Evolutionary conservation across 2,329 filamentous ascomycete species (phyloP).

Genomic region (Fusarium musae): DNA sequence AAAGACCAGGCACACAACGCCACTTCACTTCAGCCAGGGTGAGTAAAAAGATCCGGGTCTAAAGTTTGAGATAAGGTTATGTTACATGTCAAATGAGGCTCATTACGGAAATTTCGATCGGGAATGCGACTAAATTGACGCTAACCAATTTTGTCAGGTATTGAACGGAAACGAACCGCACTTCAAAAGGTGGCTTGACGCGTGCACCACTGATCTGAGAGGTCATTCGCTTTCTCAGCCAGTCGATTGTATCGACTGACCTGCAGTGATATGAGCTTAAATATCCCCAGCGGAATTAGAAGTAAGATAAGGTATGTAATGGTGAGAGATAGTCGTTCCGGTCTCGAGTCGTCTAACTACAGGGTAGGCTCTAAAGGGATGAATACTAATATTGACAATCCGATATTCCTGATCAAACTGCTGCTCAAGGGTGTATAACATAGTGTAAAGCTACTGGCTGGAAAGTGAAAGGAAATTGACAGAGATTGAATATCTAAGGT

Average conservation of each 20-base stretch:
- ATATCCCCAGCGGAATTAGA: rapidly evolving
- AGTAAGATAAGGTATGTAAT: rapidly evolving
- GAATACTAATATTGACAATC: rapidly evolving
- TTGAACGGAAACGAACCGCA: background rate
- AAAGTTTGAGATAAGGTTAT: background rate
- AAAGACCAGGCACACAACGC: background rate
- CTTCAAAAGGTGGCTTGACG: background rate
- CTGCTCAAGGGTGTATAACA: rapidly evolving
- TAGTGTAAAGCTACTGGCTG: rapidly evolving
- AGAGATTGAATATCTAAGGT: rapidly evolving
- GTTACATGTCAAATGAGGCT: background rate
- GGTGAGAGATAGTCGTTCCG: rapidly evolving
- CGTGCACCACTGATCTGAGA: rapidly evolving
- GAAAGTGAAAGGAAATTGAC: rapidly evolving
- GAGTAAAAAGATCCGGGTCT: background rate
- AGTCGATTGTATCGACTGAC: rapidly evolving
- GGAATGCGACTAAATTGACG: background rate
- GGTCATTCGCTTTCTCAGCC: background rate
- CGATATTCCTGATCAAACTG: background rate
- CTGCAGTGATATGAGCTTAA: background rate
- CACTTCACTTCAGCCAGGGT: rapidly evolving
- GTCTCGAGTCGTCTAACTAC: too few species aligned
- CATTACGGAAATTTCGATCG: background rate
- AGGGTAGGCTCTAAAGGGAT: background rate
- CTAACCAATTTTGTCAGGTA: background rate